phyloP scores from a whole-genome alignment of 495 filamentous ascomycete genomes.

The Aspergillus nidulans region DNA sequence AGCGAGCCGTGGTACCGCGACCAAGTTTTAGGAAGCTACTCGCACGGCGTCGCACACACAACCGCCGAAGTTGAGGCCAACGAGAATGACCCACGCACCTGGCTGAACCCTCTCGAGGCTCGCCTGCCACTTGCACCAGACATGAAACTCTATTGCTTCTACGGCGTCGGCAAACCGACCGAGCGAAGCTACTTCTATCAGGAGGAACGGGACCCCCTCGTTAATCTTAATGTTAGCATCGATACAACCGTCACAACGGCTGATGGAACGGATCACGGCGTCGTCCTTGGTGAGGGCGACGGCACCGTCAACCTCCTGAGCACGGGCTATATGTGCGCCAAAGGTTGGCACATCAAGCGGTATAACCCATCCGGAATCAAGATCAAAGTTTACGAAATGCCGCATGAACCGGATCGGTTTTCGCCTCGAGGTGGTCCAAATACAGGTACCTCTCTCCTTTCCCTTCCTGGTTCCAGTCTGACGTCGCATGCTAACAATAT shows the following conservation, averaged over 20 bases:
- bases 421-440: conserved; percentile 89
- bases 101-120: conserved; percentile 92
- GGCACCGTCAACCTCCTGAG: conserved; percentile 89
- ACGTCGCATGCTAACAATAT: background rate
- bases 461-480: background rate
- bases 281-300: conserved; percentile 90
- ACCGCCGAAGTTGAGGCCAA: conserved; percentile 79
- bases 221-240: conserved; percentile 80
- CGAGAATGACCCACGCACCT: conserved; percentile 74
- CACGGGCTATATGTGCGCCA: conserved; percentile 92
- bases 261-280: conserved; percentile 72
- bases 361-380: conserved; percentile 84
- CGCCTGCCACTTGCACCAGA: conserved; percentile 82
- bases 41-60: conserved; percentile 82
- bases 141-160: conserved; percentile 97
- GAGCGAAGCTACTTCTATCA: conserved; percentile 91
- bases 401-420: conserved; percentile 90
- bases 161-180: conserved; percentile 86
- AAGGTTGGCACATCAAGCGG: conserved; percentile 84
- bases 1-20: conserved; percentile 82
- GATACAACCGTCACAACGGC: conserved; percentile 72
- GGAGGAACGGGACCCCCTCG: conserved; percentile 58
- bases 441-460: conserved; percentile 52
- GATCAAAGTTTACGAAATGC: conserved; percentile 90
- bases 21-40: conserved; percentile 69